Evolutionary conservation across 805 yeast genomes (phyloP).

Genomic region (Groenewaldozyma salmanticensis): DNA sequence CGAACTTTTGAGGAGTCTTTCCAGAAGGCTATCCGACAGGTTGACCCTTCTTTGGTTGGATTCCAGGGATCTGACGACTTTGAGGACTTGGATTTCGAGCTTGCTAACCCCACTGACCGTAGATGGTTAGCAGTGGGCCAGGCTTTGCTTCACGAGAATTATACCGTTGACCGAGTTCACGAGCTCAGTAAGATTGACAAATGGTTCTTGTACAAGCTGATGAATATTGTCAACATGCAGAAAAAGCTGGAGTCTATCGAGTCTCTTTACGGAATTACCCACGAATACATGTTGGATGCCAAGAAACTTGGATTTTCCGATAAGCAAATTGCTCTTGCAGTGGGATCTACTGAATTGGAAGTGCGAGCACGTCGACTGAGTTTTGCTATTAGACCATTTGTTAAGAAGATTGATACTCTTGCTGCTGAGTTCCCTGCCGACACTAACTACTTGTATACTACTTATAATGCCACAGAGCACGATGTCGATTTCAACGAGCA

Average conservation of each 20-base stretch:
- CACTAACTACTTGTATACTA: constrained; percentile 91
- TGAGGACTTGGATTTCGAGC: constrained; percentile 64
- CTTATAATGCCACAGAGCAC: constrained; percentile 81
- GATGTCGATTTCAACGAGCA: constrained; percentile 81
- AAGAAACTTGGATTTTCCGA: constrained; percentile 94
- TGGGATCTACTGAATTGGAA: constrained; percentile 63
- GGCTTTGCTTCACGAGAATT: constrained; percentile 84
- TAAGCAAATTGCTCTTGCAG: constrained; percentile 77
- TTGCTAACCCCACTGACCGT: constrained; percentile 86
- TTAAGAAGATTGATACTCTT: constrained; percentile 91
- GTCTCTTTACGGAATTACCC: constrained; percentile 48
- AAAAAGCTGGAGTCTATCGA: constrained; percentile 62
- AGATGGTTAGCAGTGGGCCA: constrained; percentile 98
- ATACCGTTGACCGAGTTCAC: constrained; percentile 85
- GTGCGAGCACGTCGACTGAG: constrained; percentile 76
- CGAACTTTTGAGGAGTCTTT: constrained; percentile 95
- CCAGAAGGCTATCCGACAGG: constrained; percentile 95
- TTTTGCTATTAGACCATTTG: constrained; percentile 79
- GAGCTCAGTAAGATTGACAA: constrained; percentile 87
- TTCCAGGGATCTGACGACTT: constrained; percentile 69
- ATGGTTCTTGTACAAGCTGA: constrained; percentile 89
- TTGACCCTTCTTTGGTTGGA: constrained; percentile 83
- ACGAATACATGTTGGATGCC: constrained; percentile 65
- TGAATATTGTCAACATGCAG: constrained; percentile 88
- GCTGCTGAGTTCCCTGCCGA: constrained; percentile 99